A percentile compares a stretch with the other conserved stretches of the same genome.
Conservation (phyloP, 768 basidiomycete genomes). For the Dacryopinax spathularia region DNA sequence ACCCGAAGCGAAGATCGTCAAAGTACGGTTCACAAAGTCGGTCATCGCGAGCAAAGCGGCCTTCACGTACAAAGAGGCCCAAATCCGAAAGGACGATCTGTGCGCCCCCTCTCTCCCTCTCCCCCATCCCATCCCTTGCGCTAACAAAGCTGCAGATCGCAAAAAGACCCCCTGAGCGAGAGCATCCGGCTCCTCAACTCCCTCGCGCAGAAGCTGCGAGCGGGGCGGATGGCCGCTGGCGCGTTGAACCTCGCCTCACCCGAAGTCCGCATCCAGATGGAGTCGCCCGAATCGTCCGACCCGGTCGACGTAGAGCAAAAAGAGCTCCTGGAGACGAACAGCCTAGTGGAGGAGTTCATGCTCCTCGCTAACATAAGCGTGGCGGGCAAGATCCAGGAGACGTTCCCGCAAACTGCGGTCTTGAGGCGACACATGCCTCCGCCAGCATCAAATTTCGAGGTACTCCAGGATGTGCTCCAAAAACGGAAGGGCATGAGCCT, state of each 20-base stretch:
- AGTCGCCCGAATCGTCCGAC: constrained; percentile 83
- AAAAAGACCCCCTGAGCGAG: constrained; percentile 65
- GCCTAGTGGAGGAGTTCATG: constrained; percentile 98
- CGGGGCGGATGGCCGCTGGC: constrained; percentile 82
- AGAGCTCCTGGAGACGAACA: constrained; percentile 82
- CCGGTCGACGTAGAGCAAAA: constrained; percentile 97
- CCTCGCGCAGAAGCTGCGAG: constrained; percentile 73
- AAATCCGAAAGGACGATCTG: constrained; percentile 85
- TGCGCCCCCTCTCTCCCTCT: constrained; percentile 28
- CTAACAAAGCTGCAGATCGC: constrained; percentile 33
- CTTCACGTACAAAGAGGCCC: constrained; percentile 94
- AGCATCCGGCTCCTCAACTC: constrained; percentile 79
- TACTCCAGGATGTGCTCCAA: constrained; percentile 75
- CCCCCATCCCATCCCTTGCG: background rate
- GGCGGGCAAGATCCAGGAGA: constrained; percentile 78
- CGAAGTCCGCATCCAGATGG: constrained; percentile 92
- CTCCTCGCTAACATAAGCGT: constrained; percentile 92
- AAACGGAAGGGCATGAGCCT: constrained; percentile 72
- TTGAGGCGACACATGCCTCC: constrained; percentile 84
- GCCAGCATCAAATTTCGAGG: constrained; percentile 87
- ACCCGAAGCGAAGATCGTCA: constrained; percentile 74
- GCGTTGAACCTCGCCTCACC: constrained; percentile 95
- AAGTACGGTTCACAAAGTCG: constrained; percentile 84
- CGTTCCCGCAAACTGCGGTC: constrained; percentile 91
- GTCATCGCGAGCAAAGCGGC: constrained; percentile 93